Base-by-base conservation (phyloP, 306 rosid species). In the Acacia melanoxylon region DNA sequence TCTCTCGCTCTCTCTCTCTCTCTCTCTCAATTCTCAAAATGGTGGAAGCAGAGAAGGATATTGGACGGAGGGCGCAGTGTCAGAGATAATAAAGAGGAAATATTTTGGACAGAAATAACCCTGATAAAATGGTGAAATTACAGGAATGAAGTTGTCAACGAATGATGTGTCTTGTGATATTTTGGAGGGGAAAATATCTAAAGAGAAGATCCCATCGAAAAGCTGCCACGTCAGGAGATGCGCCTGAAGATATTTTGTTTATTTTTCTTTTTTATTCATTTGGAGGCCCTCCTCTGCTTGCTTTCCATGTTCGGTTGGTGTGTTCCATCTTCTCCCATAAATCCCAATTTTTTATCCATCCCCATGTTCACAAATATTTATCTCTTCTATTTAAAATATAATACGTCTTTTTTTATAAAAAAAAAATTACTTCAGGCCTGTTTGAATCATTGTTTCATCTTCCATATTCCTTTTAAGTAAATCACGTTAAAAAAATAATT, bases 181-280 rank as follows among this genome's bases (percentile, higher is more conserved):
- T 80, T 80, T 75, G 71, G 77, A 48, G 56, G 1, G 24, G 80
- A 80, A 80, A 85, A 85, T 85, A 85, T 85, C 87, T 80, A 4
- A 56, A 56, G 67, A 33, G n/a, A 78, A 79, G 44, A 74, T 83
- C 40, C 66, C 66, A 80, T 31, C 74, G 58, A 20, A 35, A 80
- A 62, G 22, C 76, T 75, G 79, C 83, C 87, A 84, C 87, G 83
- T 84, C 83, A 84, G 16, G 46, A 70, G 65, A 15, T 3, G 72
- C 46, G 35, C 17, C 27, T 37, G 29, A 66, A 67, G 87, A 84
- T 84, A 80, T 82, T 80, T 66, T 79, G 1, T 35, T 66, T 17
- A 19, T 20, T 12, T 79, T 65, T 80, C 0, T 12, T 44, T 9
- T 8, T n/a, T 13, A n/a, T 73, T 22, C 4, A 56, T 46, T 80